These are phyloP conservation scores for Hevea brasiliensis DNA, from an alignment of 345 rosid genomes.

Conservation along the genomic window DNA sequence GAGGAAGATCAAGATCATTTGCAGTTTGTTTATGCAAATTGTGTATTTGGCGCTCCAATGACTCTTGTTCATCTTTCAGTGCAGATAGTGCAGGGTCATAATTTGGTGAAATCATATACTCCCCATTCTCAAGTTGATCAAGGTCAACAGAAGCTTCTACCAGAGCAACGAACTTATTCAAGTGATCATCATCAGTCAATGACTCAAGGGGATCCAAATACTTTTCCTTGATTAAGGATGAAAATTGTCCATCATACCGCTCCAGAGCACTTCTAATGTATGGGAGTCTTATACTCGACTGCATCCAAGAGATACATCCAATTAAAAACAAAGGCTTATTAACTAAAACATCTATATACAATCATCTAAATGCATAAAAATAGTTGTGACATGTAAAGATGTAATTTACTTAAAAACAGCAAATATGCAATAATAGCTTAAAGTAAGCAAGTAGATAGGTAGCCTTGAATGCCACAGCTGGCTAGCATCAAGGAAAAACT, in stretches of 20 bases:
- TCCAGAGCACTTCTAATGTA: slow-evolving; percentile 69
- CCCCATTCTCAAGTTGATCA: slow-evolving; percentile 94
- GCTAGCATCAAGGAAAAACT: neutral
- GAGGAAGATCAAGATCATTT: slow-evolving; percentile 73
- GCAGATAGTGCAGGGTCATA: slow-evolving; percentile 70
- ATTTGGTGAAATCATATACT: slow-evolving; percentile 88
- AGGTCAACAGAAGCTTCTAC: slow-evolving; percentile 90
- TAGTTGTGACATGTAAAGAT: slow-evolving; percentile 5
- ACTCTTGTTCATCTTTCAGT: slow-evolving; percentile 73
- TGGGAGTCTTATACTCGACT: slow-evolving; percentile 90
- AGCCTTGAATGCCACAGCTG: neutral
- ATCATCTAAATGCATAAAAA: neutral
- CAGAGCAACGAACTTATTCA: slow-evolving; percentile 70
- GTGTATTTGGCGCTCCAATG: slow-evolving; percentile 72
- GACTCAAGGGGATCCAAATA: slow-evolving; percentile 56
- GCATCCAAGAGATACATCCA: slow-evolving; percentile 35
- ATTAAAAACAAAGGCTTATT: slow-evolving; percentile 5
- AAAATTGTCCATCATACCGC: slow-evolving; percentile 64
- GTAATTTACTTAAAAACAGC: neutral
- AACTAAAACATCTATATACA: neutral
- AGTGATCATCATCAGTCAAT: slow-evolving; percentile 70
- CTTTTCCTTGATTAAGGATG: slow-evolving; percentile 58
- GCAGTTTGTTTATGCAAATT: slow-evolving; percentile 84
- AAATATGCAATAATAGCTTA: neutral
- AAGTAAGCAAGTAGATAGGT: slow-evolving; percentile 1